Percentiles rank a stretch among this genome's conserved stretches.
phyloP scores from a whole-genome alignment of 169 alveolate species.

The Plasmodium berghei region DNA sequence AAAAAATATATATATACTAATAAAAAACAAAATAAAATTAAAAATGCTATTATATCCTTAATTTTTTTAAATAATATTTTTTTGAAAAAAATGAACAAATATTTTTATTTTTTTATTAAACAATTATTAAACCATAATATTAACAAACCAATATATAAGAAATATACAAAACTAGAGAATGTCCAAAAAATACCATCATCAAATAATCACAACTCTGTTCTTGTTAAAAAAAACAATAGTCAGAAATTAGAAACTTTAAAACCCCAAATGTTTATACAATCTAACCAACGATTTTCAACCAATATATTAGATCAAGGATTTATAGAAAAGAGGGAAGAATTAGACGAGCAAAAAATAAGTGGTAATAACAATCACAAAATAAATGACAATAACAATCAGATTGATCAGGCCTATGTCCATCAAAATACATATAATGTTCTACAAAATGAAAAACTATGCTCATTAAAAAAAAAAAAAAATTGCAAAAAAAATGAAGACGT shows the following conservation, averaged over 20 bases:
- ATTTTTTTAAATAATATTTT: constrained; percentile 15
- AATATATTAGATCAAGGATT: neutral
- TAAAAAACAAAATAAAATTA: neutral
- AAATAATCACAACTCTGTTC: too few relatives aligned
- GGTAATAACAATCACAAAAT: neutral
- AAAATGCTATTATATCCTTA: constrained; percentile 19
- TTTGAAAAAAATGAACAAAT: neutral
- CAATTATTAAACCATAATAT: neutral
- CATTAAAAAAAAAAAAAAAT: neutral
- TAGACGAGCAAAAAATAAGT: neutral
- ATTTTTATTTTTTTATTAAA: constrained; percentile 5
- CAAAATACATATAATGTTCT: too few relatives aligned
- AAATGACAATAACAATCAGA: neutral
- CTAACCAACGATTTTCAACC: neutral
- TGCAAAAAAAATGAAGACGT: neutral
- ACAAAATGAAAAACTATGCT: too few relatives aligned
- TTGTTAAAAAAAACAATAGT: neutral
- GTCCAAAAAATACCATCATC: neutral
- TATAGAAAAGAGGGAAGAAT: neutral
- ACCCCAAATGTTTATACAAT: neutral
- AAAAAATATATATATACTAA: too few relatives aligned
- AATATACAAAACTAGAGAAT: constrained; percentile 20
- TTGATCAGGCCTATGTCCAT: too few relatives aligned
- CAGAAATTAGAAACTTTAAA: neutral
- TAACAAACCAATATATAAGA: constrained; percentile 24